phyloP scores from a whole-genome alignment of 2,329 filamentous ascomycete genomes.

The Stachybotrys echinatus region DNA sequence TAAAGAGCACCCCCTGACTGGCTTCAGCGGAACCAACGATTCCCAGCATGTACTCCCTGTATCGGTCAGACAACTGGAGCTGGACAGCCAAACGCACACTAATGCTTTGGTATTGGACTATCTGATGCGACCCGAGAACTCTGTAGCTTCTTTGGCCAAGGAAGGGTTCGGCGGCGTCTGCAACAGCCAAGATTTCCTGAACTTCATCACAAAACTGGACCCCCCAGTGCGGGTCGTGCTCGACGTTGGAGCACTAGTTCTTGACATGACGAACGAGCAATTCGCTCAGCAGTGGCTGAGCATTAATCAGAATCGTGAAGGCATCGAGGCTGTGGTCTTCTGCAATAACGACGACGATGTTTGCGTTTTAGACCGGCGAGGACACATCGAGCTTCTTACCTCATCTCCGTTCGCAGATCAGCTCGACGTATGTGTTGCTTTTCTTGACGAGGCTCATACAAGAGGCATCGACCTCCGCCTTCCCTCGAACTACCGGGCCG shows the following conservation, averaged over 20 bases:
- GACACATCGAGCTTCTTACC: constrained; percentile 40
- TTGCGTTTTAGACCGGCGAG: constrained; percentile 43
- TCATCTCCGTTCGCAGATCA: constrained; percentile 53
- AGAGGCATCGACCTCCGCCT: constrained; percentile 62
- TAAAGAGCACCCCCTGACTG: constrained; percentile 45
- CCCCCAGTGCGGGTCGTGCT: constrained; percentile 53
- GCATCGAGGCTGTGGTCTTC: constrained; percentile 39
- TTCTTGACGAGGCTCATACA: constrained; percentile 65
- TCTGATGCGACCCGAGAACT: constrained; percentile 48
- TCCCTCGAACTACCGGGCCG: constrained; percentile 52
- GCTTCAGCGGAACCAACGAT: constrained; percentile 65
- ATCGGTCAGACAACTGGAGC: constrained; percentile 46
- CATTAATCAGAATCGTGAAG: not conserved
- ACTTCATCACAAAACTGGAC: constrained; percentile 26
- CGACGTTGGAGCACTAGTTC: constrained; percentile 64
- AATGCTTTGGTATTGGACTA: constrained; percentile 59
- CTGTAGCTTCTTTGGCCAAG: constrained; percentile 13
- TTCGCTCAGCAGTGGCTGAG: constrained; percentile 50
- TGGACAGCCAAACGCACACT: constrained; percentile 49
- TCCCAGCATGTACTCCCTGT: constrained; percentile 49
- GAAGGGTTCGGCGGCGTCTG: not conserved
- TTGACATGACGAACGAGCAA: constrained; percentile 54
- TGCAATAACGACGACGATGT: constrained; percentile 50
- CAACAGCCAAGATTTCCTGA: constrained; percentile 34
- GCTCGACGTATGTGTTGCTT: constrained; percentile 56